These are phyloP conservation scores for Pelargonium nanum DNA, from an alignment of 345 rosid species.

Conservation along the genomic window DNA sequence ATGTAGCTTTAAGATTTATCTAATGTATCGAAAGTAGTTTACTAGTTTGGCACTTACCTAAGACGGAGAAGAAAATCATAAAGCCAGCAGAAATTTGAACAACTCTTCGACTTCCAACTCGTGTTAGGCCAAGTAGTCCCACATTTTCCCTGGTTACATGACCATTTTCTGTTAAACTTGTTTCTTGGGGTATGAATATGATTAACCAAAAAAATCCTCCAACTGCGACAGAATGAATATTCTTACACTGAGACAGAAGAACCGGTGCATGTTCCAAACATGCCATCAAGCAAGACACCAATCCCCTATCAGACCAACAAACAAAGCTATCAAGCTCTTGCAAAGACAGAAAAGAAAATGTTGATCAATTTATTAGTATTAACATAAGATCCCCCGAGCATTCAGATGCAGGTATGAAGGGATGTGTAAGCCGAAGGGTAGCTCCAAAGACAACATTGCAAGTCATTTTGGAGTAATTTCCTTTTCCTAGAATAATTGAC, in stretches of 20 bases:
- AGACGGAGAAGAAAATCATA: conserved; percentile 85
- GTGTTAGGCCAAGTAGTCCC: conserved; percentile 86
- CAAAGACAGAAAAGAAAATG: not conserved
- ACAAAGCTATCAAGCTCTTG: not conserved
- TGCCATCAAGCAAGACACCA: conserved; percentile 81
- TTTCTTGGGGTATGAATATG: not conserved
- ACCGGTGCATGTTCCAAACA: conserved; percentile 90
- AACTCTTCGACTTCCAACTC: conserved; percentile 96
- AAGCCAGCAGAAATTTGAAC: conserved; percentile 93
- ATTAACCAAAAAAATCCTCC: not conserved
- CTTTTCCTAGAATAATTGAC: no score
- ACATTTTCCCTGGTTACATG: conserved; percentile 68
- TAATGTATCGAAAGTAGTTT: no score
- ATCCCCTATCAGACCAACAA: conserved; percentile 48
- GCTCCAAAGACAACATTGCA: no score
- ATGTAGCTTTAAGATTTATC: no score
- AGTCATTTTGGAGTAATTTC: no score
- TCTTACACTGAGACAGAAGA: conserved; percentile 91
- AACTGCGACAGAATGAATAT: not conserved
- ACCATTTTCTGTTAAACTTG: conserved; percentile 1
- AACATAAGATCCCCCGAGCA: not conserved
- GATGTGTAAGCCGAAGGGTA: no score
- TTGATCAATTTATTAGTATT: not conserved
- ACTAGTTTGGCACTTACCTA: conserved; percentile 47
- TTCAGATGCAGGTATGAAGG: no score